Evolutionary conservation across 139 green algal species (phyloP), one percentile per base, ranked within the genome.

Genomic region (Medakamo hakoo): DNA sequence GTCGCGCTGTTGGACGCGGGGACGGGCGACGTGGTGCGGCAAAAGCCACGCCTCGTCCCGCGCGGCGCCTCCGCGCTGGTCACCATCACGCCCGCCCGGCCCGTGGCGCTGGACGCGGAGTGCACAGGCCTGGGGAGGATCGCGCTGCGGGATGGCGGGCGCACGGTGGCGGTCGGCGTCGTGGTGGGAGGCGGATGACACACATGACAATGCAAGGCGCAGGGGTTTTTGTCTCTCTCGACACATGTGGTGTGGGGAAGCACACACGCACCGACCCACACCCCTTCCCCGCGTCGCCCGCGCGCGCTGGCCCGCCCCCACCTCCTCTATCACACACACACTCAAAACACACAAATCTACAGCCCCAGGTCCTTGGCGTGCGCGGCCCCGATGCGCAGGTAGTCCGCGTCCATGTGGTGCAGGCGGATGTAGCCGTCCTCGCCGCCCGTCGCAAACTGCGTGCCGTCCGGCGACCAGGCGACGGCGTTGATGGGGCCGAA

Each of bases 361-460:
- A n/a, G n/a, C n/a, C n/a, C n/a, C n/a, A n/a, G n/a, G n/a, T n/a
- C n/a, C n/a, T n/a, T n/a, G n/a, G n/a, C n/a, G n/a, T n/a, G n/a
- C n/a, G n/a, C n/a, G n/a, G n/a, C n/a, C n/a, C n/a, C n/a, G n/a
- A n/a, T n/a, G n/a, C n/a, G n/a, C n/a, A n/a, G n/a, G n/a, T n/a
- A n/a, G n/a, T n/a, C n/a, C n/a, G n/a, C 71, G 62, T 97, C 92
- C 65, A 99, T 91, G 70, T 96, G 86, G 70, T 98, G 87, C n/a
- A 99, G 31, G 30, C 93, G 84, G 30, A 97, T 83, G 71, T 96
- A 98, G 27, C 93, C 93, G 71, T 99, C 93, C 82, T 99, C 93
- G 4, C 85, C 88, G 20, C 88, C 88, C 16, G 73, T 83, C 21
- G 62, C 66, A 64, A 84, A 84, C 1, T 25, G 63, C 28, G 82